Percentiles rank a stretch among this genome's conserved stretches.
phyloP scores from a whole-genome alignment of 306 rosid genomes.

The Oxytropis ochrocephala region DNA sequence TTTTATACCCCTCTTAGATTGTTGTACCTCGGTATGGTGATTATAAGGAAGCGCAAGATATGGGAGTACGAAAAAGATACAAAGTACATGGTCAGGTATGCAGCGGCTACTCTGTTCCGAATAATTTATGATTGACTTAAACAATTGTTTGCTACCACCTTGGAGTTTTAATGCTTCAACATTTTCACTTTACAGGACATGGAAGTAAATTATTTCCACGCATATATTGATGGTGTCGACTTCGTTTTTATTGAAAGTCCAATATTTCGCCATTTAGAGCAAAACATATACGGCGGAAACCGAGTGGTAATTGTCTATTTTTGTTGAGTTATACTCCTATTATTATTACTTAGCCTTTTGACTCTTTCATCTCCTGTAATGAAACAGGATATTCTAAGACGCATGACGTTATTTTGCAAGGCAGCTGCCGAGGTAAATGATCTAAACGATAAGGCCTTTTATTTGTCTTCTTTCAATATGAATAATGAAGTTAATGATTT shows the following conservation, averaged over 20 bases:
- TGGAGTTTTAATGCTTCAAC: constrained; percentile 12
- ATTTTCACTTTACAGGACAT: constrained; percentile 51
- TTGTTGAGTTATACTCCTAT: constrained; percentile 15
- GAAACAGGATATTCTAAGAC: constrained; percentile 82
- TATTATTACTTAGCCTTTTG: constrained; percentile 21
- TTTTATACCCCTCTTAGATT: constrained; percentile 49
- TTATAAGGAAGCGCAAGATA: constrained; percentile 54
- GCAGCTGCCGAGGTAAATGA: constrained; percentile 80
- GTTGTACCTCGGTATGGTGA: constrained; percentile 64
- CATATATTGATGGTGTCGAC: constrained; percentile 86
- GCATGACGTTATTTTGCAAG: constrained; percentile 89
- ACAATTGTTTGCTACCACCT: neutral
- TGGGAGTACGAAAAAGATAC: constrained; percentile 61
- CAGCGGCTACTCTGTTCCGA: constrained; percentile 20
- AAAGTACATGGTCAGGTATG: constrained; percentile 78
- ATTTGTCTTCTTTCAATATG: neutral
- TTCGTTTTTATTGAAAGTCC: constrained; percentile 68
- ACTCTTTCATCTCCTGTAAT: constrained; percentile 28
- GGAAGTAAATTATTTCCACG: constrained; percentile 71
- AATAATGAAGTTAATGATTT: constrained; percentile 17
- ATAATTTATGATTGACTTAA: neutral
- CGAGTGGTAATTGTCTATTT: constrained; percentile 51
- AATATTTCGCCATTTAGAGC: constrained; percentile 43
- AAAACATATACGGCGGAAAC: constrained; percentile 68
- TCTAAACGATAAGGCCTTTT: no score